phyloP scores from a whole-genome alignment of 2,329 filamentous ascomycete species.

The Microsporum audouinii region DNA sequence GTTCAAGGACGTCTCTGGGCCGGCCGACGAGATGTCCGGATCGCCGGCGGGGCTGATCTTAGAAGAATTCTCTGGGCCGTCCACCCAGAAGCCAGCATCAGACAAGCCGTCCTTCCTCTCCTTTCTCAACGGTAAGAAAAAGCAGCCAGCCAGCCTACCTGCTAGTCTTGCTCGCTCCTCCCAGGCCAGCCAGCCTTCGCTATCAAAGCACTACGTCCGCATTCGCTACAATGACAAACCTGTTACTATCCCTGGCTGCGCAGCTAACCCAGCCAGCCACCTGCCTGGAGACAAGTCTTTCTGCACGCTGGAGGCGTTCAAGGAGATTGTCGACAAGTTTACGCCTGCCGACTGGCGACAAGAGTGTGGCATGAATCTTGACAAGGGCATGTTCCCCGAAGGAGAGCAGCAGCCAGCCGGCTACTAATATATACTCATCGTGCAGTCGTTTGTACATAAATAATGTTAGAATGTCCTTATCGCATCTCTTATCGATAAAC shows the following conservation, averaged over 20 bases:
- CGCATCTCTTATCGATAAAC: background rate
- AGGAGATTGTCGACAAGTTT: constrained; percentile 79
- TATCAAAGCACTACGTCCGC: constrained; percentile 66
- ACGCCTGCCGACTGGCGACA: constrained; percentile 68
- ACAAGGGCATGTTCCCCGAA: constrained; percentile 41
- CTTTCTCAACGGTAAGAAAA: constrained; percentile 14
- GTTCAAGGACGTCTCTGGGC: constrained; percentile 41
- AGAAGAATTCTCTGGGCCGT: constrained; percentile 19
- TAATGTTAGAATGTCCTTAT: too few species aligned
- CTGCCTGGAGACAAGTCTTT: constrained; percentile 76
- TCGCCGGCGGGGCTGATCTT: constrained; percentile 15
- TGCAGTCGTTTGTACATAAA: too few species aligned
- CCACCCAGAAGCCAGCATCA: constrained; percentile 8
- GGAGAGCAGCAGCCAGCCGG: constrained; percentile 28
- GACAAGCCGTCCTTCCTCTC: constrained; percentile 24
- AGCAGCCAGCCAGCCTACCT: constrained; percentile 14
- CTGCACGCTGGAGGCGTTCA: constrained; percentile 87
- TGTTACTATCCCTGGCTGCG: constrained; percentile 71
- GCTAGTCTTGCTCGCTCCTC: constrained; percentile 27
- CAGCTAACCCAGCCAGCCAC: constrained; percentile 60
- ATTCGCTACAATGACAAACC: constrained; percentile 82
- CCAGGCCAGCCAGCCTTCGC: constrained; percentile 21
- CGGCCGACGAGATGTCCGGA: background rate
- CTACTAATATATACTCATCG: constrained; percentile 19
- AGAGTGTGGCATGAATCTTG: constrained; percentile 49